These are phyloP conservation scores for Colletotrichum falcatum DNA, from an alignment of 2,329 filamentous ascomycete genomes.

Conservation along the genomic window DNA sequence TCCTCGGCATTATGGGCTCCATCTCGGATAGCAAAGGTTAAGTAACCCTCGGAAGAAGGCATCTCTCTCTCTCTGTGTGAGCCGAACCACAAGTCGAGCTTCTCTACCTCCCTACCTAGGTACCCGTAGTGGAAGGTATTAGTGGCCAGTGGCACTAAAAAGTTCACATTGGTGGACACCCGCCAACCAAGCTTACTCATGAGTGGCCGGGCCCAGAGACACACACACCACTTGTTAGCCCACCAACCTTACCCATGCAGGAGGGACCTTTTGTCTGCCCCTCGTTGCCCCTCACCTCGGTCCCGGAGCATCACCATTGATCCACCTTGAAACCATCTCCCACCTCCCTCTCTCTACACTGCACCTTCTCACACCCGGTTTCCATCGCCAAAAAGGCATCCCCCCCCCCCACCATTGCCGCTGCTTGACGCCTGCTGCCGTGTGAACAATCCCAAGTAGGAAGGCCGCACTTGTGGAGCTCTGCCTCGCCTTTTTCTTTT, in stretches of 20 bases:
- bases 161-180: background rate
- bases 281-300: conserved; percentile 41
- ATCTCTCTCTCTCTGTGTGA: background rate
- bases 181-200: conserved; percentile 18
- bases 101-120: background rate
- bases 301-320: conserved; percentile 31
- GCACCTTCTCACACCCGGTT: background rate
- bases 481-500: conserved; percentile 20
- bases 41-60: background rate
- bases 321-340: conserved; percentile 25
- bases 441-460: conserved; percentile 32
- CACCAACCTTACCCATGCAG: conserved; percentile 39
- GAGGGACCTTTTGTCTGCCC: conserved; percentile 42
- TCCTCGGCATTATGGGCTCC: background rate
- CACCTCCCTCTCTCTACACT: conserved; percentile 9
- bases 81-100: background rate
- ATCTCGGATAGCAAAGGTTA: conserved; percentile 17
- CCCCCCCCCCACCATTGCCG: conserved; percentile 25
- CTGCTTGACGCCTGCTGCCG: conserved; percentile 11
- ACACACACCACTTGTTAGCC: no score
- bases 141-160: conserved; percentile 6
- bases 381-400: conserved; percentile 17
- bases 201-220: background rate
- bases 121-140: conserved; percentile 19
- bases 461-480: conserved; percentile 37